These are phyloP conservation scores for Tetraselmis striata DNA, from an alignment of 139 green algal genomes.

Conservation along the genomic window DNA sequence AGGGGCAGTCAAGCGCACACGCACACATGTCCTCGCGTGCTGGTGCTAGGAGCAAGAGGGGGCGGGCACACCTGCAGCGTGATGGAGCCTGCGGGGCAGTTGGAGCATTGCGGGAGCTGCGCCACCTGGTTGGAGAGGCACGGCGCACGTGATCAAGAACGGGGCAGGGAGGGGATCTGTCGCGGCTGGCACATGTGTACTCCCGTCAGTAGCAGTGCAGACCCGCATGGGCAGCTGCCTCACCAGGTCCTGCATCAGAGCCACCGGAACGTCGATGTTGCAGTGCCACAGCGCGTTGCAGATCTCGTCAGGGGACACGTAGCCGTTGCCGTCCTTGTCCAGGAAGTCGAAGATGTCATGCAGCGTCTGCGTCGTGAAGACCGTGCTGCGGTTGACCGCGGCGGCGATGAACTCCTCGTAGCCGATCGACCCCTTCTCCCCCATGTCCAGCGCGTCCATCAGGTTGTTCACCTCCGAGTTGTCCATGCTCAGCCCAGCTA, in stretches of 20 bases:
- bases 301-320: constrained; percentile 17
- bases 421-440: constrained; percentile 4
- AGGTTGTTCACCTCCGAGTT: constrained; percentile 15
- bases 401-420: constrained; percentile 57
- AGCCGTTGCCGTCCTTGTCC: constrained; percentile 23
- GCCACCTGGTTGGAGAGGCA: background rate
- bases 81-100: background rate
- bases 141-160: no score
- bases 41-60: no score
- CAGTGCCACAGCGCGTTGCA: constrained; percentile 21
- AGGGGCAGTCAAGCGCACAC: no score
- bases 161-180: no score
- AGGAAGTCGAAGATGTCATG: constrained; percentile 22
- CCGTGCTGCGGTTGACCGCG: constrained; percentile 37
- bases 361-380: constrained; percentile 23
- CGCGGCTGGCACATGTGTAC: no score
- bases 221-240: no score
- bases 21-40: no score
- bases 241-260: background rate
- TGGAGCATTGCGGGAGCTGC: background rate
- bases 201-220: no score
- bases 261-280: constrained; percentile 9
- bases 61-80: no score
- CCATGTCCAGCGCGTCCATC: constrained; percentile 17
- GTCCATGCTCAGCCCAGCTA: constrained; percentile 18